Evolutionary conservation across 2,329 filamentous ascomycete genomes (phyloP).

Genomic region (Cladophialophora exuberans): DNA sequence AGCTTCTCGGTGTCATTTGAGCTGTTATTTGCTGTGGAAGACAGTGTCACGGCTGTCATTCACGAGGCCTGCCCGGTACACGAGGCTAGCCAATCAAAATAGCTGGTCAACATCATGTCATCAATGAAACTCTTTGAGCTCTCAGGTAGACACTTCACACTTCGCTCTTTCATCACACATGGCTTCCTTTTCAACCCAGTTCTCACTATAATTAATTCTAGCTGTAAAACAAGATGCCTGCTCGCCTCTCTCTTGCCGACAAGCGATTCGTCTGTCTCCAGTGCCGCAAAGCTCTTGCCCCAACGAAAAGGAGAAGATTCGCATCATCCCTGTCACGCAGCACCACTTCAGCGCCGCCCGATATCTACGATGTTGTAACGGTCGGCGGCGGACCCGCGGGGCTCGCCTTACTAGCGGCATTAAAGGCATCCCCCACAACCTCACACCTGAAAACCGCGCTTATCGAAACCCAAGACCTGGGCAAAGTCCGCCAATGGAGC

Average conservation of each 20-base stretch:
- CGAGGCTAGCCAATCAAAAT: too few relatives aligned
- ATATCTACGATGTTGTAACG: constrained; percentile 91
- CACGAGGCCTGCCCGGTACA: too few relatives aligned
- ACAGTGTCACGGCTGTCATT: too few relatives aligned
- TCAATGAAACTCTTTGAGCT: background rate
- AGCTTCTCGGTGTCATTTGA: too few relatives aligned
- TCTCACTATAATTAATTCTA: too few relatives aligned
- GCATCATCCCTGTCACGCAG: too few relatives aligned
- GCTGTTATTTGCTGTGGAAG: too few relatives aligned
- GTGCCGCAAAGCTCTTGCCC: constrained; percentile 16
- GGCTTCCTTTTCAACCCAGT: background rate
- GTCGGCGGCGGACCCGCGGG: constrained; percentile 89
- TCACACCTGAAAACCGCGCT: constrained; percentile 80
- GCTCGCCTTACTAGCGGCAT: constrained; percentile 75
- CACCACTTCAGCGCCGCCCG: constrained; percentile 38
- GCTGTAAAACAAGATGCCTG: constrained; percentile 15
- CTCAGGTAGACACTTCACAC: background rate
- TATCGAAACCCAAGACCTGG: constrained; percentile 85
- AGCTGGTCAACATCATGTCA: background rate
- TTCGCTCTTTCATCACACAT: background rate
- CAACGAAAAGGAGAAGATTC: constrained; percentile 22
- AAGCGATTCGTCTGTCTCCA: constrained; percentile 16
- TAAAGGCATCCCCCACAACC: constrained; percentile 75
- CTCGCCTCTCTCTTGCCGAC: constrained; percentile 4
- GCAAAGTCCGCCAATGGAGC: constrained; percentile 67